Conservation (phyloP, 106 monocot genomes). For the Dendrobium huoshanense region DNA sequence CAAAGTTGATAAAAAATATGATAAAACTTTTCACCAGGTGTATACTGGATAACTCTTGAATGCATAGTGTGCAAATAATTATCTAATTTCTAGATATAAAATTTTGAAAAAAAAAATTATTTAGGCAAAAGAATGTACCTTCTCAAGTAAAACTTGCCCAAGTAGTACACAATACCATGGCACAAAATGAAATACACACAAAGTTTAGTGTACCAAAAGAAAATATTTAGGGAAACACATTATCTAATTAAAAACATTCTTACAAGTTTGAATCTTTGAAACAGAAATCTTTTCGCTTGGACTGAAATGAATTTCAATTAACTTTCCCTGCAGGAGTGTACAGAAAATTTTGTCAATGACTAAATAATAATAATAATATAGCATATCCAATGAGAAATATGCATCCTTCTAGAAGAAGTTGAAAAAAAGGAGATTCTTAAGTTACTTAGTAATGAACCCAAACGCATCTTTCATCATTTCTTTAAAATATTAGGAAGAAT, state of each 20-base stretch:
- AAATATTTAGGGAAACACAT: not conserved
- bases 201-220: constrained; percentile 9
- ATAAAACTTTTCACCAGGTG: constrained; percentile 82
- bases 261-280: constrained; percentile 94
- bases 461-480: not conserved
- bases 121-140: constrained; percentile 41
- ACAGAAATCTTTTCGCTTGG: constrained; percentile 84
- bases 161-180: not conserved
- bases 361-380: not conserved
- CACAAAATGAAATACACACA: constrained; percentile 12
- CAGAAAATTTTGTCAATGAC: not conserved
- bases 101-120: constrained; percentile 5
- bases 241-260: constrained; percentile 10
- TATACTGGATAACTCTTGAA: constrained; percentile 97
- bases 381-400: constrained; percentile 1
- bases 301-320: constrained; percentile 96
- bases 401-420: not conserved
- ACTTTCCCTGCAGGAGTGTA: constrained; percentile 62
- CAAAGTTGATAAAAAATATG: constrained; percentile 99
- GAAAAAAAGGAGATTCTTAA: not conserved
- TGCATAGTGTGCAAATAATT: constrained; percentile 31
- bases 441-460: not conserved
- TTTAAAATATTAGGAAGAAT: constrained; percentile 6
- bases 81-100: not conserved
- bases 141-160: constrained; percentile 83